A percentile compares a stretch with the other conserved stretches of the same genome.
phyloP scores from a whole-genome alignment of 2,329 filamentous ascomycete species.

The Rhexocercosporidium sp. region DNA sequence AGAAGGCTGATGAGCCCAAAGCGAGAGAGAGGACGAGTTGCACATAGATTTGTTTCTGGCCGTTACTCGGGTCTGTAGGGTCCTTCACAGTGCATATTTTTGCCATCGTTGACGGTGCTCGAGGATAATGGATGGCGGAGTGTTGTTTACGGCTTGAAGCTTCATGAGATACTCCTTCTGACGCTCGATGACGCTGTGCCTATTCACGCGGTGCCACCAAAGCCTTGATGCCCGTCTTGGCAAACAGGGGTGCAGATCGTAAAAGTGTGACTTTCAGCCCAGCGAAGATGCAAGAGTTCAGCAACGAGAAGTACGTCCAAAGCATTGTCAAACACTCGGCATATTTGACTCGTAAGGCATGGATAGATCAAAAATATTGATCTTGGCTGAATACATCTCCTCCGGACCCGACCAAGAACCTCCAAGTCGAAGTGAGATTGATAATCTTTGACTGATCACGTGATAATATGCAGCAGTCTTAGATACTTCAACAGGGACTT shows the following conservation, averaged over 20 bases:
- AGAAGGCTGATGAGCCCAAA: conserved; percentile 72
- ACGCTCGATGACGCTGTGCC: conserved; percentile 8
- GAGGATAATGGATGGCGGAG: background rate
- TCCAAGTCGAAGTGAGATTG: no score
- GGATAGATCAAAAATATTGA: no score
- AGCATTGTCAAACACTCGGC: no score
- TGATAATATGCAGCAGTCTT: no score
- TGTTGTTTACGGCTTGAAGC: background rate
- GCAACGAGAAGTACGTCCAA: no score
- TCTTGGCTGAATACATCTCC: no score
- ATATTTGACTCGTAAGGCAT: no score
- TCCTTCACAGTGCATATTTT: conserved; percentile 36
- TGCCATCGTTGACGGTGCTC: conserved; percentile 20
- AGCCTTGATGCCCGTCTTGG: conserved; percentile 10
- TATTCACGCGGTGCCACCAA: conserved; percentile 2
- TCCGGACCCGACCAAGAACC: no score
- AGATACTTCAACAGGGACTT: no score
- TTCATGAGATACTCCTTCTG: no score
- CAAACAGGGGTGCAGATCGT: conserved; percentile 1
- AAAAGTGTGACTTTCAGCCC: background rate
- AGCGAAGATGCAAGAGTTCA: background rate
- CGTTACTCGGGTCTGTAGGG: conserved; percentile 37
- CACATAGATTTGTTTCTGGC: conserved; percentile 46
- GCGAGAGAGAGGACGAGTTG: conserved; percentile 76
- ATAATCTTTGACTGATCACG: no score